Percentiles rank a stretch among this genome's conserved stretches.
These are phyloP conservation scores for Malassezia dermatis DNA, from an alignment of 1,284 basidiomycete genomes.

Conservation along the genomic window DNA sequence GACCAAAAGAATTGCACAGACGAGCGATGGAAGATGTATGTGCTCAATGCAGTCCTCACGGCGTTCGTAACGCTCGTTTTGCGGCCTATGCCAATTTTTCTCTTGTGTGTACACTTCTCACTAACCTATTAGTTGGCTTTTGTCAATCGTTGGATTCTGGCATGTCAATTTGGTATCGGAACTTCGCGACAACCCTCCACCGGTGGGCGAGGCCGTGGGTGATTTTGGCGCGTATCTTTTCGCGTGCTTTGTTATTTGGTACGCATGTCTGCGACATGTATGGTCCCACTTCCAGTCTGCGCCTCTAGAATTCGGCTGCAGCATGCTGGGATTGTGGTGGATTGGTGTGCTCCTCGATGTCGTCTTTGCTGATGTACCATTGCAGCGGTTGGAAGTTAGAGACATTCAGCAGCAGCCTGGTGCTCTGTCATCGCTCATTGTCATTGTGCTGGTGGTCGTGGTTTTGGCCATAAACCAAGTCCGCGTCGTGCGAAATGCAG, in stretches of 20 bases:
- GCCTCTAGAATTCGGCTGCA: slow-evolving; percentile 63
- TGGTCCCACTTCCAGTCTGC: slow-evolving; percentile 60
- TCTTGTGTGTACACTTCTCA: slow-evolving; percentile 26
- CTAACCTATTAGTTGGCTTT: slow-evolving; percentile 51
- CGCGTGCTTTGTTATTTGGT: slow-evolving; percentile 69
- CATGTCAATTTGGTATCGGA: slow-evolving; percentile 71
- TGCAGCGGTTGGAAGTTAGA: slow-evolving; percentile 57
- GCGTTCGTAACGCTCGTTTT: slow-evolving; percentile 65
- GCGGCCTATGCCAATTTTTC: slow-evolving; percentile 61
- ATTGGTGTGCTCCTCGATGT: slow-evolving; percentile 53
- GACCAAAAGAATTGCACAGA: slow-evolving; percentile 59
- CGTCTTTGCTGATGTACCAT: slow-evolving; percentile 37
- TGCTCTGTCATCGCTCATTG: slow-evolving; percentile 62
- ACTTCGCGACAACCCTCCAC: slow-evolving; percentile 53
- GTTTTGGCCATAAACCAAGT: slow-evolving; percentile 58
- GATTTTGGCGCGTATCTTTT: slow-evolving; percentile 70
- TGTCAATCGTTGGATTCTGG: slow-evolving; percentile 78
- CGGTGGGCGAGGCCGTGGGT: slow-evolving; percentile 59
- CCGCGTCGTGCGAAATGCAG: slow-evolving; percentile 70
- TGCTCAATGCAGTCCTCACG: slow-evolving; percentile 47
- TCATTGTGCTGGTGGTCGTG: slow-evolving; percentile 57
- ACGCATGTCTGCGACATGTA: slow-evolving; percentile 63
- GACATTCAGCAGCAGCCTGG: slow-evolving; percentile 63
- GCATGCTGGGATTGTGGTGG: slow-evolving; percentile 71
- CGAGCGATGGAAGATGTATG: slow-evolving; percentile 52